A percentile compares a stretch with the other conserved stretches of the same genome.
Evolutionary conservation across 495 filamentous ascomycete genomes (phyloP).

Genomic region (Penicillium argentinense): DNA sequence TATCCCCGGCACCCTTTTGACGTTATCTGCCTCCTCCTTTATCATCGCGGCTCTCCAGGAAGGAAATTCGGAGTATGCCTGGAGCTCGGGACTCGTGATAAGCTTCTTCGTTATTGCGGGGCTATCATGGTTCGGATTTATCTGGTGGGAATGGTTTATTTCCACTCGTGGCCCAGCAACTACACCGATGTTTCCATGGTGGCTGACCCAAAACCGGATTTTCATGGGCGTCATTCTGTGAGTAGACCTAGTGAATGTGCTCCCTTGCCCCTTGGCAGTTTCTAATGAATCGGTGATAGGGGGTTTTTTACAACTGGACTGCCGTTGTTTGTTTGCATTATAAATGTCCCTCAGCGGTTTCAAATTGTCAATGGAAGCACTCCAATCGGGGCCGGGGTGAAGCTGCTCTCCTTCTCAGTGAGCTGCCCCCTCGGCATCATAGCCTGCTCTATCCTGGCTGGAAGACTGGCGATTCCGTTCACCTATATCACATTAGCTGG

Average conservation of each 20-base stretch:
- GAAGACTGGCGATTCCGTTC: slow-evolving; percentile 41
- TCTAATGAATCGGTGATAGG: not conserved
- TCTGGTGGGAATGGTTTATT: slow-evolving; percentile 8
- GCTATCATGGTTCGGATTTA: slow-evolving; percentile 16
- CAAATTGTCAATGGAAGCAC: slow-evolving; percentile 50
- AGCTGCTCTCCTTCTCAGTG: slow-evolving; percentile 44
- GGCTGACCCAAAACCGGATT: slow-evolving; percentile 18
- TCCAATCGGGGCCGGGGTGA: slow-evolving; percentile 43
- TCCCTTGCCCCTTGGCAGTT: too few species aligned
- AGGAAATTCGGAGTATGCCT: slow-evolving; percentile 40
- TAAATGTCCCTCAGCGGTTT: slow-evolving; percentile 56
- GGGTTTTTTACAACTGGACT: slow-evolving; percentile 53
- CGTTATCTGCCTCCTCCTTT: slow-evolving; percentile 22
- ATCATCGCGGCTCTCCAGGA: slow-evolving; percentile 56
- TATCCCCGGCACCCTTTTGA: not conserved
- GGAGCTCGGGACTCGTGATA: slow-evolving; percentile 40
- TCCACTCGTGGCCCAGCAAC: not conserved
- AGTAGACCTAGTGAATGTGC: too few species aligned
- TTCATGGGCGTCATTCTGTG: slow-evolving; percentile 19
- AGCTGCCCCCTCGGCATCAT: slow-evolving; percentile 25
- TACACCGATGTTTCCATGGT: slow-evolving; percentile 25
- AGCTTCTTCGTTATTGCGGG: slow-evolving; percentile 34
- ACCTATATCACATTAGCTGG: slow-evolving; percentile 45
- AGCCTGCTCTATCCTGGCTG: slow-evolving; percentile 13
- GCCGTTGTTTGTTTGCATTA: slow-evolving; percentile 50